Evolutionary conservation across 2,329 filamentous ascomycete genomes (phyloP).

Genomic region (Scopulariopsis brevicaulis): DNA sequence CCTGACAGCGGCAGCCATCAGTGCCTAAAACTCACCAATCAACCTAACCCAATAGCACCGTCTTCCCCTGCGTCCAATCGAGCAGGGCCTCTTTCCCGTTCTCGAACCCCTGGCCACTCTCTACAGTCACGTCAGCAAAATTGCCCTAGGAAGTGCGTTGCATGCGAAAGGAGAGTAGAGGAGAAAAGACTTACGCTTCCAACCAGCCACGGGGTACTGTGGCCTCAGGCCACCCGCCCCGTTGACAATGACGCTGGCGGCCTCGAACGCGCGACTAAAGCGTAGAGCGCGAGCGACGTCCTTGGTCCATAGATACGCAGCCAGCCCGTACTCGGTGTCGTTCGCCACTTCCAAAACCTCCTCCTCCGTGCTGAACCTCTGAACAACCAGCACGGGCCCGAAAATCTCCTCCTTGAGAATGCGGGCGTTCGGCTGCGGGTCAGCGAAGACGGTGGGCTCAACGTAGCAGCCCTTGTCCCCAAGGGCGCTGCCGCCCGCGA

Average conservation of each 20-base stretch:
- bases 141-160: neutral
- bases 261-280: neutral
- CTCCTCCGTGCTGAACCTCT: conserved; percentile 63
- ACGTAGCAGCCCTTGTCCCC: conserved; percentile 58
- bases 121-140: neutral
- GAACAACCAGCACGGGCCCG: conserved; percentile 66
- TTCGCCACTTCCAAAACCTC: conserved; percentile 63
- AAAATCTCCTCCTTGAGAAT: conserved; percentile 77
- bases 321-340: conserved; percentile 64
- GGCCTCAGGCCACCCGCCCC: neutral
- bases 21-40: neutral
- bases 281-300: conserved; percentile 32
- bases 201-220: neutral
- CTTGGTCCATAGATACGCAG: conserved; percentile 65
- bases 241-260: neutral
- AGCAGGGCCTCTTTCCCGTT: neutral
- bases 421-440: conserved; percentile 51
- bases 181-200: neutral
- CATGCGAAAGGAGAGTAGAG: neutral
- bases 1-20: no score
- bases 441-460: conserved; percentile 61
- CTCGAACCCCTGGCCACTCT: neutral
- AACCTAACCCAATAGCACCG: neutral
- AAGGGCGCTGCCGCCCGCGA: conserved; percentile 36
- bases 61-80: neutral